Conservation (phyloP, 176 grass and related monocot species). For the Ananas comosus region DNA sequence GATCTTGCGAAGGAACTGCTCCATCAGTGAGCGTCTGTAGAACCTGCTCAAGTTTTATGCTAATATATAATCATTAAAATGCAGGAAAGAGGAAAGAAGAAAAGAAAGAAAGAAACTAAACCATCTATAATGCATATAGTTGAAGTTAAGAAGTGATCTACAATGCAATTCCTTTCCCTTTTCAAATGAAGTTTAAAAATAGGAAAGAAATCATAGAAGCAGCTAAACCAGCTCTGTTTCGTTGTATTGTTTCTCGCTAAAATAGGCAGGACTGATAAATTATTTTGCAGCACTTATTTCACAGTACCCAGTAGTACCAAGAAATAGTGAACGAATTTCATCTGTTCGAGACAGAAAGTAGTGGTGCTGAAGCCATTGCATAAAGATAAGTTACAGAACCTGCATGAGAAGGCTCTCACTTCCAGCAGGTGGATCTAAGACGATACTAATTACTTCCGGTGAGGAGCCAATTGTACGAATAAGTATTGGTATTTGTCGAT, state of each 20-base stretch:
- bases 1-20: conserved; percentile 57
- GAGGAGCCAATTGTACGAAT: conserved; percentile 77
- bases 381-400: conserved; percentile 35
- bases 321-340: background rate
- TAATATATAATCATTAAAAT: conserved; percentile 2
- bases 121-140: no score
- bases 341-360: background rate
- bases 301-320: background rate
- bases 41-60: conserved; percentile 36
- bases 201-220: background rate
- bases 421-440: conserved; percentile 74
- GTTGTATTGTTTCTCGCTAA: background rate
- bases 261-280: background rate
- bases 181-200: no score
- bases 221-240: background rate
- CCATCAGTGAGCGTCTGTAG: conserved; percentile 77
- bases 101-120: no score
- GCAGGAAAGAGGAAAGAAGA: background rate
- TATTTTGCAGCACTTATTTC: background rate
- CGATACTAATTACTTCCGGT: conserved; percentile 55
- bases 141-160: no score
- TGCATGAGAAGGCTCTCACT: conserved; percentile 60
- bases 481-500: conserved; percentile 71
- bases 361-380: background rate
- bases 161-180: no score